phyloP scores from a whole-genome alignment of 2,329 filamentous ascomycete genomes.

The Paracoccidioides lutzii region DNA sequence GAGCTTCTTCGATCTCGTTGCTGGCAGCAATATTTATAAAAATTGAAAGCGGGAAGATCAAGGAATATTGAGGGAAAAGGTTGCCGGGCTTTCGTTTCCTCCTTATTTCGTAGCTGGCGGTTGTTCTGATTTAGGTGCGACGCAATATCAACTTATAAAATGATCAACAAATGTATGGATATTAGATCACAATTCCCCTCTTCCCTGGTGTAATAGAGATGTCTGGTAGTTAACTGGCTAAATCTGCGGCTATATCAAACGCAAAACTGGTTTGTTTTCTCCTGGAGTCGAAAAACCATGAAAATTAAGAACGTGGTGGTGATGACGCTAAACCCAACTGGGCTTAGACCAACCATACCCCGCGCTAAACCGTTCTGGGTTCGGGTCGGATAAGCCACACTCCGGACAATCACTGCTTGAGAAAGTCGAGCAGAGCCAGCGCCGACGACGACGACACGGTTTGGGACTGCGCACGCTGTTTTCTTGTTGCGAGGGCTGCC shows the following conservation, averaged over 20 bases:
- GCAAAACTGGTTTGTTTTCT: not conserved
- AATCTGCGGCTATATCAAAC: not conserved
- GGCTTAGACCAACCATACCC: constrained; percentile 13
- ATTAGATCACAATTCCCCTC: not conserved
- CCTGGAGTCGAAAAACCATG: not conserved
- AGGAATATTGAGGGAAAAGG: not conserved
- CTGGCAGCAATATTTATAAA: not conserved
- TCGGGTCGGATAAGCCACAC: constrained; percentile 7
- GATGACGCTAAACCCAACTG: not conserved
- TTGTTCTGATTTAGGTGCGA: not conserved
- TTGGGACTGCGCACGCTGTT: constrained; percentile 11
- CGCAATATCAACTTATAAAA: not conserved
- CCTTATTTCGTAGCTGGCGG: not conserved
- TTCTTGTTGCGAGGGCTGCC: constrained; percentile 37
- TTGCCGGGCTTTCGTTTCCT: not conserved
- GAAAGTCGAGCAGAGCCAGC: constrained; percentile 43
- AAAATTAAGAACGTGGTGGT: constrained; percentile 5
- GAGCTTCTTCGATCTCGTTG: not conserved
- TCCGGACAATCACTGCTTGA: constrained; percentile 26
- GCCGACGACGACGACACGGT: constrained; percentile 20
- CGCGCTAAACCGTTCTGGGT: constrained; percentile 23
- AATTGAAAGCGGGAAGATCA: not conserved
- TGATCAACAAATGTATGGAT: not conserved
- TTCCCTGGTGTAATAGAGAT: not conserved
- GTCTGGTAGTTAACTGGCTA: not conserved